Evolutionary conservation across 2,329 filamentous ascomycete genomes (phyloP).

Genomic region (Rhynchosporium graminicola): DNA sequence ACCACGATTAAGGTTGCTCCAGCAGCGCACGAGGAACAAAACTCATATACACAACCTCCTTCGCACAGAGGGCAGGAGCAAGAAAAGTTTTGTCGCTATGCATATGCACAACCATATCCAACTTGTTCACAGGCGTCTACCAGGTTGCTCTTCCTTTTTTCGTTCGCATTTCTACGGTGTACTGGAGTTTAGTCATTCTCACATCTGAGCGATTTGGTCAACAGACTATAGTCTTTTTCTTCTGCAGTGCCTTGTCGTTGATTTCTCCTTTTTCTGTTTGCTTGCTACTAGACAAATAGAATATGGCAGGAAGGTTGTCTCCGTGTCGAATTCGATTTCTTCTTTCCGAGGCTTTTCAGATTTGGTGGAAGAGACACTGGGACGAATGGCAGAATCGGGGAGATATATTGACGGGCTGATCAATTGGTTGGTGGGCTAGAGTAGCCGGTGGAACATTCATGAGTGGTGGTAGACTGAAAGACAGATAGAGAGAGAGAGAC

Average conservation of each 20-base stretch:
- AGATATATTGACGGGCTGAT: conserved; percentile 20
- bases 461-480: background rate
- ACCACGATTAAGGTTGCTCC: conserved; percentile 36
- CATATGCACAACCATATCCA: conserved; percentile 30
- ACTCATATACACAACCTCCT: conserved; percentile 25
- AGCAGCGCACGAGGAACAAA: conserved; percentile 30
- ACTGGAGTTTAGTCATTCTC: conserved; percentile 36
- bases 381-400: background rate
- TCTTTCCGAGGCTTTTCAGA: conserved; percentile 12
- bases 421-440: conserved; percentile 28
- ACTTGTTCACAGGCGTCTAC: conserved; percentile 35
- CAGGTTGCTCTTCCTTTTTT: conserved; percentile 32
- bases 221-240: conserved; percentile 36
- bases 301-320: conserved; percentile 34
- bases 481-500: conserved; percentile 8
- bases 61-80: conserved; percentile 30
- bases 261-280: background rate
- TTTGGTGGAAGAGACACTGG: conserved; percentile 18
- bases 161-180: conserved; percentile 40
- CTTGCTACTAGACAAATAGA: conserved; percentile 34
- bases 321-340: conserved; percentile 14
- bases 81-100: conserved; percentile 32
- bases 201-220: conserved; percentile 42
- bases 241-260: conserved; percentile 3
- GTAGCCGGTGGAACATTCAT: conserved; percentile 19